Base-by-base conservation (phyloP, 768 basidiomycete species). In the Boletus reticuloceps region DNA sequence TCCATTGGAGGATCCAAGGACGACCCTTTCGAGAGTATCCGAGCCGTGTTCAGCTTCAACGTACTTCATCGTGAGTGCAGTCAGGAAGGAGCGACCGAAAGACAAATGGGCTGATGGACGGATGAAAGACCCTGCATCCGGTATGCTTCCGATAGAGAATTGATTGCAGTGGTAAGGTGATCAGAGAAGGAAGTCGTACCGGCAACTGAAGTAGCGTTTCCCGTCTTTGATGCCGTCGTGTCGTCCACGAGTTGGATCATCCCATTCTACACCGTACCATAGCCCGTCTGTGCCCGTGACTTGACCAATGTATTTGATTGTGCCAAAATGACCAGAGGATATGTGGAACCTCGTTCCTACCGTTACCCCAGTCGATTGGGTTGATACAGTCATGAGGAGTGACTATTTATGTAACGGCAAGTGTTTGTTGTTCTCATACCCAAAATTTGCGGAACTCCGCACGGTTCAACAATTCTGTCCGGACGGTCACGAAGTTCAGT, bases 181-280 rank as follows among this genome's bases (percentile, higher is more conserved):
- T 48, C 47, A 47, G 56, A 44, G 51, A 50, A 56, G 41, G 45
- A 38, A 43, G 42, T 47, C 70, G 75, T 72, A 93, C 91, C 80
- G 75, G 74, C 89, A 91, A 43, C 73, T 65, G 69, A 98, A 98
- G 71, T 96, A 94, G 39, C 77, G 79, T 58, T 77, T 81, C 45
- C 84, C 88, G 59, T 91, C 84, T 66, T 92, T 90, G 59, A 77
- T 67, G 7, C 96, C 96, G 61, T 89, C 83, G 68, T 98, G 94
- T 69, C 89, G 95, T 27, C 96, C 96, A 53, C 94, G 82, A 9
- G 69, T 56, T 19, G 85, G 80, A 64, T 93, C 86, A 66, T 98
- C 96, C 91, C 95, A 98, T 73, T 98, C 96, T 45, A 98, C 82
- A n/a, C 96, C 96, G n/a, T 94, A 78, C 95, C 95, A 98, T 13